Evolutionary conservation across 352 stramenopile genomes (phyloP).

Genomic region (Pythium sp.): DNA sequence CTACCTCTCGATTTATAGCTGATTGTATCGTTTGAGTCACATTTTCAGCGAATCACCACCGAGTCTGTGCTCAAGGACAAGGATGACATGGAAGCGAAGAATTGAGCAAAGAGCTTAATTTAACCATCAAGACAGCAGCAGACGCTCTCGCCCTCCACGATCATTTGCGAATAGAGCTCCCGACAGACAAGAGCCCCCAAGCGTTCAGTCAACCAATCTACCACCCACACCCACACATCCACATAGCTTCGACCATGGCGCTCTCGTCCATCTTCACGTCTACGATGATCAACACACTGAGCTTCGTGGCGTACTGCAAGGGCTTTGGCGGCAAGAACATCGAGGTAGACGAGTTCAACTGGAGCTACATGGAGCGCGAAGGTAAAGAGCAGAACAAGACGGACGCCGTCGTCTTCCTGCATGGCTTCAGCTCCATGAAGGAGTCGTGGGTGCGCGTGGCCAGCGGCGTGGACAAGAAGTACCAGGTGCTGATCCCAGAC

Average conservation of each 20-base stretch:
- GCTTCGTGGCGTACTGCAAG: conserved; percentile 48
- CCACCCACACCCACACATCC: neutral
- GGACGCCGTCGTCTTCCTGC: conserved; percentile 66
- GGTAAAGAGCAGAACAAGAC: conserved; percentile 28
- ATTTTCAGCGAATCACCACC: neutral
- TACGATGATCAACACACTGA: conserved; percentile 38
- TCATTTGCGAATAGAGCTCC: neutral
- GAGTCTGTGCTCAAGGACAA: neutral
- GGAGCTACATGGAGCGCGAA: conserved; percentile 71
- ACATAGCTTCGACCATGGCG: conserved; percentile 13
- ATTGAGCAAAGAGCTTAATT: neutral
- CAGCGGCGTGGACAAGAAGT: conserved; percentile 46
- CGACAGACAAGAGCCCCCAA: neutral
- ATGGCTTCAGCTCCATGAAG: conserved; percentile 75
- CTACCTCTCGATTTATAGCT: neutral
- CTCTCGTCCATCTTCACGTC: conserved; percentile 23
- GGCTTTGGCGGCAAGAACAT: conserved; percentile 52
- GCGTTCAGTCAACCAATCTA: neutral
- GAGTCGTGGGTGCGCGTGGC: conserved; percentile 65
- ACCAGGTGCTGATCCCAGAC: conserved; percentile 62
- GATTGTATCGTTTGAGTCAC: neutral
- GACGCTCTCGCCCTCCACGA: too few relatives aligned
- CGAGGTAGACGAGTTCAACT: conserved; percentile 55
- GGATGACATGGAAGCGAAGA: neutral
- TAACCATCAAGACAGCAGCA: neutral